Evolutionary conservation across 306 rosid genomes (phyloP), one percentile per base, ranked within the genome.

Genomic region (Rosa multiflora): DNA sequence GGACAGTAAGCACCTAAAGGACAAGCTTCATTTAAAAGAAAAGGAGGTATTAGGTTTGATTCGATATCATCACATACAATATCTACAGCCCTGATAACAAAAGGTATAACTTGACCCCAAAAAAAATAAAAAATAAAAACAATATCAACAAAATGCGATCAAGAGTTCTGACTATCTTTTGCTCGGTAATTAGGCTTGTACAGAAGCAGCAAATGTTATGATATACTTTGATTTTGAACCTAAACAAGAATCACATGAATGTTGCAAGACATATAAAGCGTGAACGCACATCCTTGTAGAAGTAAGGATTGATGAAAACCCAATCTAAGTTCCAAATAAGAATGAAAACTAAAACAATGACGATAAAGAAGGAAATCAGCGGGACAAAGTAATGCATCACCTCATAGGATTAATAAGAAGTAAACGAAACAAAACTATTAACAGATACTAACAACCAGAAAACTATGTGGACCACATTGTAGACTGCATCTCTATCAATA

Each of bases 1-100:
- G 97, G 94, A 76, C 97, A 93, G 76, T 89, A 87, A 67, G 97
- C 87, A 74, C 97, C 96, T 52, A 88, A 89, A 63, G 97, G 97
- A 80, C 97, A 91, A 75, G 97, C 97, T 93, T 81, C 91, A 91
- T 87, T 73, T 21, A 81, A 72, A 83, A 6, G 9, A 35, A 78
- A 73, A 48, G 5, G 64, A 73, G 18, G 21, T 73, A 46, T 80
- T 59, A 80, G 80, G 26, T 49, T 52, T 35, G 5, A 26, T 14
- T 20, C n/a, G 47, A 56, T 23, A 55, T n/a, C 49, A 70, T 59
- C n/a, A 67, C 15, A n/a, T 71, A 29, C 39, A 39, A 73, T 53
- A 14, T n/a, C 20, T 56, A 39, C 37, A 13, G 1, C 37, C 42
- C 13, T 29, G 5, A 26, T 15, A 62, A 62, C 10, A 29, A 62